Percentiles rank a stretch among this genome's conserved stretches.
Conservation (phyloP, 768 basidiomycete genomes). For the Lactarius evosmus region DNA sequence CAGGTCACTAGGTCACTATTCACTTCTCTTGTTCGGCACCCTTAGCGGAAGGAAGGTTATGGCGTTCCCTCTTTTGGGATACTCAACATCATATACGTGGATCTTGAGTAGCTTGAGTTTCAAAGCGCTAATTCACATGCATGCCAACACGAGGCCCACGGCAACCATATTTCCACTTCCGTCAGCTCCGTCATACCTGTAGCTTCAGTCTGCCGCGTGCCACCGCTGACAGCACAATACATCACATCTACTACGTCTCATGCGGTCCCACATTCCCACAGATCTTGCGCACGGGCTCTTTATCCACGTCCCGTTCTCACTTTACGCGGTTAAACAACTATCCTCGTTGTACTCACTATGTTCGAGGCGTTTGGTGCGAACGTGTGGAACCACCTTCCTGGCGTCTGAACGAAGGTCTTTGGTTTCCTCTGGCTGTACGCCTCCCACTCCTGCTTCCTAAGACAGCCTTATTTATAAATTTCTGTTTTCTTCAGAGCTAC, state of each 20-base stretch:
- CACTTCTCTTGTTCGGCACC: conserved; percentile 83
- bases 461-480: background rate
- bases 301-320: conserved; percentile 92
- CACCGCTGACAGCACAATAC: conserved; percentile 35
- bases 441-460: too few species aligned
- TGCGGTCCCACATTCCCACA: conserved; percentile 74
- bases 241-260: conserved; percentile 94
- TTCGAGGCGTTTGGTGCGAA: conserved; percentile 90
- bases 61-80: conserved; percentile 91
- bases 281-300: conserved; percentile 76
- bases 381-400: conserved; percentile 57
- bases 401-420: conserved; percentile 91
- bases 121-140: conserved; percentile 50
- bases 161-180: conserved; percentile 84
- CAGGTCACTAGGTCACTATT: conserved; percentile 87
- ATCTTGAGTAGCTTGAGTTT: conserved; percentile 79
- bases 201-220: conserved; percentile 33
- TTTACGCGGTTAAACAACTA: conserved; percentile 93
- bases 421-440: conserved; percentile 88
- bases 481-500: conserved; percentile 77
- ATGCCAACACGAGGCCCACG: conserved; percentile 31
- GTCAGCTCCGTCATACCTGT: conserved; percentile 58
- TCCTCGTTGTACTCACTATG: conserved; percentile 73
- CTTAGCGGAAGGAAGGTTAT: conserved; percentile 72
- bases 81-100: conserved; percentile 86